These are phyloP conservation scores for Cutaneotrichosporon mucoides DNA, from an alignment of 1,284 basidiomycete genomes.

Conservation along the genomic window DNA sequence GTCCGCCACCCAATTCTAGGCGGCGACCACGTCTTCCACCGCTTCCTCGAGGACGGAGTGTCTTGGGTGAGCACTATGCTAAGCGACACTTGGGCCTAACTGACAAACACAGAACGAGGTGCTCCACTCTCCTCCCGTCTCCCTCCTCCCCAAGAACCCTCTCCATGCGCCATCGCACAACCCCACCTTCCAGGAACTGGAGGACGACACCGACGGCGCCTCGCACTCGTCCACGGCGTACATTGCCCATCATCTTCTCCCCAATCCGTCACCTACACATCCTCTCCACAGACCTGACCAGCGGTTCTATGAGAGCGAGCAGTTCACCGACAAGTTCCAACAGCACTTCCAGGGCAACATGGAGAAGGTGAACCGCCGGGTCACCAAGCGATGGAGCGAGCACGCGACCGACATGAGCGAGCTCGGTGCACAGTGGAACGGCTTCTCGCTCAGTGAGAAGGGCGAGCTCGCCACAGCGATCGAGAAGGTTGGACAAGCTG, in stretches of 20 bases:
- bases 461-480: constrained; percentile 42
- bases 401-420: constrained; percentile 87
- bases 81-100: neutral
- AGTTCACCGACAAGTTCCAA: constrained; percentile 94
- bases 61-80: constrained; percentile 70
- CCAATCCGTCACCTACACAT: constrained; percentile 80
- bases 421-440: constrained; percentile 91
- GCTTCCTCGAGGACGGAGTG: constrained; percentile 91
- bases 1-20: constrained; percentile 87
- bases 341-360: constrained; percentile 83
- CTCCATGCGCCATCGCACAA: constrained; percentile 92
- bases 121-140: constrained; percentile 83
- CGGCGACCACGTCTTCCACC: constrained; percentile 89
- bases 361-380: constrained; percentile 91
- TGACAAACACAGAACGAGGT: constrained; percentile 67
- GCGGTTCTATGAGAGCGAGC: constrained; percentile 91
- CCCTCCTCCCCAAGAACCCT: constrained; percentile 87
- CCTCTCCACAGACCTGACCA: constrained; percentile 84
- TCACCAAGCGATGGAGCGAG: constrained; percentile 92
- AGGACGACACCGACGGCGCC: constrained; percentile 29
- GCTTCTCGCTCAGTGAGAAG: constrained; percentile 73
- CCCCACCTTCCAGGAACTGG: constrained; percentile 59
- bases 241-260: constrained; percentile 57
- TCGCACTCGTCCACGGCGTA: constrained; percentile 32
- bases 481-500: constrained; percentile 71